These are phyloP conservation scores for Emergomyces orientalis DNA, from an alignment of 2,329 filamentous ascomycete species.

Conservation along the genomic window DNA sequence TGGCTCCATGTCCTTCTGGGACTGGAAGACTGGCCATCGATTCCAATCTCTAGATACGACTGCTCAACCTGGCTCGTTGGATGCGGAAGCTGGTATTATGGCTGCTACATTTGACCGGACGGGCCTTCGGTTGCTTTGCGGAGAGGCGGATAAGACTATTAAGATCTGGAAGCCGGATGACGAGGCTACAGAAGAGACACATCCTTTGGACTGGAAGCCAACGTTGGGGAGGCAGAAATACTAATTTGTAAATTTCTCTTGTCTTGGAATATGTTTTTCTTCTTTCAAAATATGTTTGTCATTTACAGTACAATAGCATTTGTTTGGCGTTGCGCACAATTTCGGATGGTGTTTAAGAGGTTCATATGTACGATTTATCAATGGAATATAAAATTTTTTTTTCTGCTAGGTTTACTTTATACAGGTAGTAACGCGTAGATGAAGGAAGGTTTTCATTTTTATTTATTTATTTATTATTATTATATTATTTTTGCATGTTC, in stretches of 20 bases:
- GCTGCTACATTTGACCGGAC: slow-evolving; percentile 86
- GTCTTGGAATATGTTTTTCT: slow-evolving; percentile 14
- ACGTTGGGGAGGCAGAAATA: slow-evolving; percentile 68
- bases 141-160: slow-evolving; percentile 96
- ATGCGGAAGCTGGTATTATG: slow-evolving; percentile 93
- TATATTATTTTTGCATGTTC: not conserved
- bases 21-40: slow-evolving; percentile 92
- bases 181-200: slow-evolving; percentile 77
- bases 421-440: not conserved
- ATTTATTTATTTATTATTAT: no score
- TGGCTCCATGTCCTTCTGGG: slow-evolving; percentile 94
- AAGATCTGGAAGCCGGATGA: slow-evolving; percentile 97
- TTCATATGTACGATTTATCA: not conserved
- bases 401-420: not conserved
- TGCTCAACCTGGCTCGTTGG: slow-evolving; percentile 85
- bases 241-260: slow-evolving; percentile 31
- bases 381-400: not conserved
- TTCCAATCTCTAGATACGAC: slow-evolving; percentile 87
- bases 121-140: slow-evolving; percentile 79
- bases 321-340: slow-evolving; percentile 12
- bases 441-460: not conserved
- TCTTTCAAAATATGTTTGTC: slow-evolving; percentile 26
- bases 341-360: slow-evolving; percentile 1
- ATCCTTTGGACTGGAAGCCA: slow-evolving; percentile 88
- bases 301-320: slow-evolving; percentile 7